These are phyloP conservation scores for Verticillium alfalfae DNA, from an alignment of 2,329 filamentous ascomycete genomes.

Conservation along the genomic window DNA sequence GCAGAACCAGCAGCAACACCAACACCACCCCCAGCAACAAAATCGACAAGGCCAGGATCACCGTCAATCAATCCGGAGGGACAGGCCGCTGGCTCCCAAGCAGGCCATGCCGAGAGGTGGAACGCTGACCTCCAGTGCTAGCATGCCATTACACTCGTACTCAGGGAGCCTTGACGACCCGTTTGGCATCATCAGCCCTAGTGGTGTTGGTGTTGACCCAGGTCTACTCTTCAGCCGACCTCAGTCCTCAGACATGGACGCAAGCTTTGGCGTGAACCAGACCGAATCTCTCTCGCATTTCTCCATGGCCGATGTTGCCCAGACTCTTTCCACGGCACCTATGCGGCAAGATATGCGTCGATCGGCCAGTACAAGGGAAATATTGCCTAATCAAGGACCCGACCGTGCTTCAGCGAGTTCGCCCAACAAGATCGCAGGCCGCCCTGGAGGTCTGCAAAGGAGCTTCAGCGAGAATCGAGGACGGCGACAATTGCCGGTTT, in stretches of 20 bases:
- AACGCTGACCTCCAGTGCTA: constrained; percentile 7
- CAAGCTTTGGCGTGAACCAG: constrained; percentile 18
- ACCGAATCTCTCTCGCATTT: constrained; percentile 13
- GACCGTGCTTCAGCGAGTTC: constrained; percentile 40
- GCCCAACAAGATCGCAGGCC: constrained; percentile 41
- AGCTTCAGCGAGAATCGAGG: constrained; percentile 50
- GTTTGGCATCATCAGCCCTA: constrained; percentile 40
- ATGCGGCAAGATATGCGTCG: constrained; percentile 34
- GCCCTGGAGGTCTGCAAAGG: constrained; percentile 42
- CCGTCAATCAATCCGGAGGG: constrained; percentile 29
- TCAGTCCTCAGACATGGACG: constrained; percentile 39
- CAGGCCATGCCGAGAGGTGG: constrained; percentile 26
- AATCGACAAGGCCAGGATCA: constrained; percentile 9
- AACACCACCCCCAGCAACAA: constrained; percentile 9
- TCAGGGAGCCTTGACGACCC: constrained; percentile 40
- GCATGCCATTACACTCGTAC: constrained; percentile 35
- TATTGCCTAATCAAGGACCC: constrained; percentile 31
- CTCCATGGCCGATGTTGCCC: constrained; percentile 7
- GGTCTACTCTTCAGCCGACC: constrained; percentile 52
- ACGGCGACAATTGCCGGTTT: constrained; percentile 35
- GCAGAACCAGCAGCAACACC: constrained; percentile 18
- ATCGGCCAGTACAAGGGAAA: constrained; percentile 38
- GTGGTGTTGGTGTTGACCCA: constrained; percentile 50
- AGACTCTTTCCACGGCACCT: constrained; percentile 11
- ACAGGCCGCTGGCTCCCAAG: constrained; percentile 45